A percentile compares a stretch with the other conserved stretches of the same genome.
phyloP scores from a whole-genome alignment of 306 rosid species.

The Adenanthera pavonina region DNA sequence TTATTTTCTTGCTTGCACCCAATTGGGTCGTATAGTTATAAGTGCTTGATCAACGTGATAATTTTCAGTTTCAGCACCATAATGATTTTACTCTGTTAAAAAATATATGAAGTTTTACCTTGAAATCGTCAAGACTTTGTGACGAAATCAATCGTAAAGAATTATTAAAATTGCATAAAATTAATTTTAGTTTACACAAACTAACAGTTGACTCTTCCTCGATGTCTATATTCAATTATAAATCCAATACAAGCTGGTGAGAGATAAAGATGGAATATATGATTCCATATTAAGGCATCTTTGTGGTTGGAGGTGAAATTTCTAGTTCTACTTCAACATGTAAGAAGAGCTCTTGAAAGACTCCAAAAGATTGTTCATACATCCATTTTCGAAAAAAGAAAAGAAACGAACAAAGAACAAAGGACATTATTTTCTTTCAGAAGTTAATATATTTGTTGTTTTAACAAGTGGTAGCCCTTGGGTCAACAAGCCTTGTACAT shows the following conservation, averaged over 20 bases:
- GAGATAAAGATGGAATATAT: conserved; percentile 15
- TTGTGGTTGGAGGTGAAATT: background rate
- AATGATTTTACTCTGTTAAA: too few species aligned
- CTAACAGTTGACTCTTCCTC: background rate
- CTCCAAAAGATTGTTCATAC: conserved; percentile 25
- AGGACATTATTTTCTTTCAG: background rate
- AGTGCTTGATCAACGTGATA: too few species aligned
- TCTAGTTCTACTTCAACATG: conserved; percentile 30
- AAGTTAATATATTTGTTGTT: background rate
- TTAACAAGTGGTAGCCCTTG: background rate
- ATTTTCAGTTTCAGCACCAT: too few species aligned
- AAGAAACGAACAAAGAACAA: background rate
- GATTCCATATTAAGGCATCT: conserved; percentile 17
- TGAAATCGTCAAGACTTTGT: too few species aligned
- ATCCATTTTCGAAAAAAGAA: background rate
- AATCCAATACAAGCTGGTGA: conserved; percentile 34
- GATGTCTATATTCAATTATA: conserved; percentile 5
- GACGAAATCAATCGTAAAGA: too few species aligned
- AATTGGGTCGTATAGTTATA: too few species aligned
- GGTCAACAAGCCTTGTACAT: conserved; percentile 45
- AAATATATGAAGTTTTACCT: too few species aligned
- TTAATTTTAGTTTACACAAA: background rate
- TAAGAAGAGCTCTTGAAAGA: conserved; percentile 37
- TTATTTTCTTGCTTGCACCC: too few species aligned
- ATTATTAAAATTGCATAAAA: background rate